phyloP scores from a whole-genome alignment of 768 basidiomycete species.

The Mycena venus region DNA sequence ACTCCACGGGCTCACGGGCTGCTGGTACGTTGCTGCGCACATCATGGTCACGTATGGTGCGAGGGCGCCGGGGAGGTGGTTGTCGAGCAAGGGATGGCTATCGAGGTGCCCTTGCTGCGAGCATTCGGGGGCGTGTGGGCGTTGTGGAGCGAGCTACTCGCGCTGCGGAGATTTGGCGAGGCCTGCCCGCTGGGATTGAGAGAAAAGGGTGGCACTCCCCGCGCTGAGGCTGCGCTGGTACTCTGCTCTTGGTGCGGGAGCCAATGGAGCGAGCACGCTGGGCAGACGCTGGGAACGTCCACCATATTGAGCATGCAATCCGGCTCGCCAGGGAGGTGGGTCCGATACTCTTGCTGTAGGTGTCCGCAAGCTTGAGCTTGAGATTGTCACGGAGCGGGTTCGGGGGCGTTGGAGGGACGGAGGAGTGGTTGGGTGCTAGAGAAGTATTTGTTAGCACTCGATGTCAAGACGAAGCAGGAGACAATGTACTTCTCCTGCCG shows the following conservation, averaged over 20 bases:
- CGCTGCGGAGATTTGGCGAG: neutral
- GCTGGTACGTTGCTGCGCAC: constrained; percentile 22
- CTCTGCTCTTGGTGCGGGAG: neutral
- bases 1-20: neutral
- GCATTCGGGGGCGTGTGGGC: too few relatives aligned
- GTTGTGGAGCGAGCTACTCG: neutral
- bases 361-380: neutral
- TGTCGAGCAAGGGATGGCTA: too few relatives aligned
- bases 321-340: constrained; percentile 25
- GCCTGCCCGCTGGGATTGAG: neutral
- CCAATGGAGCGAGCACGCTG: constrained; percentile 26
- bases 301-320: constrained; percentile 36
- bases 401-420: constrained; percentile 14
- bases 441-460: neutral
- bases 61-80: constrained; percentile 27
- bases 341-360: neutral
- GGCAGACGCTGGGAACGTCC: constrained; percentile 31
- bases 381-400: neutral
- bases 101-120: too few relatives aligned
- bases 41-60: constrained; percentile 31
- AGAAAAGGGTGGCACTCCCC: constrained; percentile 6
- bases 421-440: constrained; percentile 21
- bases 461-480: neutral
- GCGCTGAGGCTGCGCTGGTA: constrained; percentile 41
- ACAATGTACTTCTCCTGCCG: constrained; percentile 57